Evolutionary conservation across 2,329 filamentous ascomycete genomes (phyloP).

Genomic region (Rugonectria rugulosa): DNA sequence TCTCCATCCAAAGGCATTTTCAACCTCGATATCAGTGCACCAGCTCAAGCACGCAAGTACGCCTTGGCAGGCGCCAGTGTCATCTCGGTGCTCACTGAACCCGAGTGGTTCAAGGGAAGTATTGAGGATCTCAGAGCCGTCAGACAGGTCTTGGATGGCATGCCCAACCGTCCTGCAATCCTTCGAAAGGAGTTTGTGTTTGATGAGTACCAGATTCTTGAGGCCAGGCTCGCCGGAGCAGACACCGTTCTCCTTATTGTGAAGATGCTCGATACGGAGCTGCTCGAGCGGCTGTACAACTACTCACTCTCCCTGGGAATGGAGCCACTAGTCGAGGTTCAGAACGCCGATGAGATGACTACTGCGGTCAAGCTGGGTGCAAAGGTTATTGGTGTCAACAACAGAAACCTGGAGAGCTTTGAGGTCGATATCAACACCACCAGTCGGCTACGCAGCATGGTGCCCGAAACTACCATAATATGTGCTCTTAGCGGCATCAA

Average conservation of each 20-base stretch:
- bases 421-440: conserved; percentile 96
- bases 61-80: conserved; percentile 94
- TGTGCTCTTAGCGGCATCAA: conserved; percentile 96
- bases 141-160: conserved; percentile 84
- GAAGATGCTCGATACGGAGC: conserved; percentile 87
- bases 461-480: conserved; percentile 84
- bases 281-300: conserved; percentile 80
- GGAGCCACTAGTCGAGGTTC: conserved; percentile 97
- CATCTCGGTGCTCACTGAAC: conserved; percentile 98
- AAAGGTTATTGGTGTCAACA: conserved; percentile 96
- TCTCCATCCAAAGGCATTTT: conserved; percentile 98
- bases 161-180: conserved; percentile 91
- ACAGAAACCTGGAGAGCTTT: conserved; percentile 94
- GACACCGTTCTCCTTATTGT: conserved; percentile 96
- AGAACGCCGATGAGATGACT: conserved; percentile 92
- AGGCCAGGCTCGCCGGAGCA: conserved; percentile 89
- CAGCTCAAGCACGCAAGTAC: conserved; percentile 89
- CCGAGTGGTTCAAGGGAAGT: conserved; percentile 98
- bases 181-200: conserved; percentile 97
- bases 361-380: conserved; percentile 85
- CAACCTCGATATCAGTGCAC: conserved; percentile 84
- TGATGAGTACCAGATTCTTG: conserved; percentile 96
- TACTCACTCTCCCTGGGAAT: conserved; percentile 93
- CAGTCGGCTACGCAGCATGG: conserved; percentile 84
- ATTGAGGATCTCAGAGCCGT: conserved; percentile 92